Evolutionary conservation across 805 yeast genomes (phyloP), one percentile per base, ranked within the genome.

Genomic region (Metschnikowia amazonensis): DNA sequence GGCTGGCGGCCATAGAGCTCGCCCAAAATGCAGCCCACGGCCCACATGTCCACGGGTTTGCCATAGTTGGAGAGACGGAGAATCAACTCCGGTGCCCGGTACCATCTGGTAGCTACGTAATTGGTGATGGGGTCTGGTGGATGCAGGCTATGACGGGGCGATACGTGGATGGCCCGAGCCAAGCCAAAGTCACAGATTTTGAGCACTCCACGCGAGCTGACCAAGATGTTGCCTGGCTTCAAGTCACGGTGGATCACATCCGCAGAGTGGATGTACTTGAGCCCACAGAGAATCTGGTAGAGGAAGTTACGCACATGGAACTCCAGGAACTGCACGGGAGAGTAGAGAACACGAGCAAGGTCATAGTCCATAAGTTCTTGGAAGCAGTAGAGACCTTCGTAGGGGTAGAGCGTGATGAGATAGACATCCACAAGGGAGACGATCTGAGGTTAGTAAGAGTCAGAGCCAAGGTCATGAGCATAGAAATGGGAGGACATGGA

Each of bases 71-170:
- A 75, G 46, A 76, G 72, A 9, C 86, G 75, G 28, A 89, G 64
- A 36, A 90, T 78, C 39, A 90, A 71, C 58, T 90, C 98, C 0
- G 98, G 98, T 0, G 97, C 97, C 36, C 98, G 72, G 59, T 90
- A 90, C 96, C 97, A 90, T 47, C 97, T 69, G 0, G 97, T 90
- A 0, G 97, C 97, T 20, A 90, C 97, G 60, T 90, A 90, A 55
- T 81, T 83, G 9, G 95, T 86, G 23, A 86, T 86, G 13, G 77
- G 72, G 30, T 47, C 51, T 5, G 46, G 46, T 1, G 28, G 16
- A 3, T n/a, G 42, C 20, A 29, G 34, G 8, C 25, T 21, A 11
- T n/a, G 36, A 4, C 45, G 49, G 13, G 69, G 63, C 41, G 62
- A 66, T 49, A 63, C 51, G 56, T 58, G 65, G 10, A 88, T 72